Percentiles rank a stretch among this genome's conserved stretches.
Conservation (phyloP, 345 rosid genomes). For the Populus deltoides region DNA sequence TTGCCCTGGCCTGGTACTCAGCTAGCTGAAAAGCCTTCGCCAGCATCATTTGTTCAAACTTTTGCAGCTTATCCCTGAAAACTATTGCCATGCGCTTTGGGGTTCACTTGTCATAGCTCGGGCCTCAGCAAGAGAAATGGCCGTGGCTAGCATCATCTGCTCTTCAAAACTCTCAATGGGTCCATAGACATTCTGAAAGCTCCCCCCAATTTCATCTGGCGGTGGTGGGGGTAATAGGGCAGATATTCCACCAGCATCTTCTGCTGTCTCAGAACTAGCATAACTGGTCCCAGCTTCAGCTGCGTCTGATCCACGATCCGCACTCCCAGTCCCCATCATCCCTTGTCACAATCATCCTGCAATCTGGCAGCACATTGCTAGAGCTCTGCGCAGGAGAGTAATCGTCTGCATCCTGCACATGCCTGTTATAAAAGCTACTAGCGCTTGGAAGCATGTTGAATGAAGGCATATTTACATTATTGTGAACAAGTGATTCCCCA, state of each 20-base stretch:
- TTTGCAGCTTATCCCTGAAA: conserved; percentile 9
- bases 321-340: conserved; percentile 53
- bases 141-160: conserved; percentile 96
- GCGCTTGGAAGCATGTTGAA: conserved; percentile 49
- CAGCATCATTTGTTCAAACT: conserved; percentile 18
- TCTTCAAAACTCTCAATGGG: conserved; percentile 87
- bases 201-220: conserved; percentile 38
- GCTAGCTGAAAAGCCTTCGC: conserved; percentile 18
- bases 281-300: conserved; percentile 75
- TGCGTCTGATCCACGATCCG: conserved; percentile 49
- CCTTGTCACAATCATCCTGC: conserved; percentile 28
- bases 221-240: conserved; percentile 23
- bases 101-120: conserved; percentile 49
- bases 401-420: conserved; percentile 43
- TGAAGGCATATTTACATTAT: conserved; percentile 37
- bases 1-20: conserved; percentile 14
- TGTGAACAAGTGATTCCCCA: conserved; percentile 54
- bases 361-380: conserved; percentile 25
- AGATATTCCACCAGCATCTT: conserved; percentile 40
- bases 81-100: conserved; percentile 69
- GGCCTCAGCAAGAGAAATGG: conserved; percentile 89
- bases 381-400: conserved; percentile 36
- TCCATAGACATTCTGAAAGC: conserved; percentile 34
- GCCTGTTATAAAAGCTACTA: conserved; percentile 43
- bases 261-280: conserved; percentile 56